These are phyloP conservation scores for Botrytis aclada DNA, from an alignment of 2,329 filamentous ascomycete genomes.

Conservation along the genomic window DNA sequence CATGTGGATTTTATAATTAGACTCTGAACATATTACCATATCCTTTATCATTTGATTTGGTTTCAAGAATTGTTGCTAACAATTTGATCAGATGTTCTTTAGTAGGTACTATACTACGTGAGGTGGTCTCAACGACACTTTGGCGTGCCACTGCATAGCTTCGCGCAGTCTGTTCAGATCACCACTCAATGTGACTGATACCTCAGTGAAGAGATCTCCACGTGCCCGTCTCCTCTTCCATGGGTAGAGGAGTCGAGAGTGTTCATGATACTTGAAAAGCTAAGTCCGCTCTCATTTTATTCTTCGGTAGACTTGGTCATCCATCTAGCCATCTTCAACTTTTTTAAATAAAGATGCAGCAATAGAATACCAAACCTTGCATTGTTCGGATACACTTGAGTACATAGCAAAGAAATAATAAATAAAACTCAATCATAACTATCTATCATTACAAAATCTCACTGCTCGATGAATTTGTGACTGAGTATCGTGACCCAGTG, in stretches of 20 bases:
- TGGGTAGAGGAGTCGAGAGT: not conserved
- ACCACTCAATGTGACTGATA: not conserved
- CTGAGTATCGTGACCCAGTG: not conserved
- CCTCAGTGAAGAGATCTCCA: not conserved
- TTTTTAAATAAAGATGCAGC: not conserved
- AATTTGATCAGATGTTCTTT: not conserved
- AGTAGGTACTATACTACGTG: not conserved
- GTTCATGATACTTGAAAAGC: not conserved
- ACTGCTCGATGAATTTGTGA: not conserved
- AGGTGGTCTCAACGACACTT: not conserved
- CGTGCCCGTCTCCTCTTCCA: not conserved
- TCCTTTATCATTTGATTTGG: not conserved
- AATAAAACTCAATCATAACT: not conserved
- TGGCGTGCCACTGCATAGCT: not conserved
- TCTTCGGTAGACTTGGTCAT: not conserved
- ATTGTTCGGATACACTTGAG: not conserved
- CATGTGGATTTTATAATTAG: conserved; percentile 23
- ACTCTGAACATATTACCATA: conserved; percentile 18
- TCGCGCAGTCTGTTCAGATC: not conserved
- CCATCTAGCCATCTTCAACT: not conserved
- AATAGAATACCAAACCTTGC: not conserved
- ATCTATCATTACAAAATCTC: not conserved
- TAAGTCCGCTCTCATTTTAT: conserved; percentile 12
- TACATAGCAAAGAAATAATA: not conserved
- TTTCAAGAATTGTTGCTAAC: conserved; percentile 8